Evolutionary conservation across 2,329 filamentous ascomycete species (phyloP), one percentile per base, ranked within the genome.

Genomic region (Macrophomina tecta): DNA sequence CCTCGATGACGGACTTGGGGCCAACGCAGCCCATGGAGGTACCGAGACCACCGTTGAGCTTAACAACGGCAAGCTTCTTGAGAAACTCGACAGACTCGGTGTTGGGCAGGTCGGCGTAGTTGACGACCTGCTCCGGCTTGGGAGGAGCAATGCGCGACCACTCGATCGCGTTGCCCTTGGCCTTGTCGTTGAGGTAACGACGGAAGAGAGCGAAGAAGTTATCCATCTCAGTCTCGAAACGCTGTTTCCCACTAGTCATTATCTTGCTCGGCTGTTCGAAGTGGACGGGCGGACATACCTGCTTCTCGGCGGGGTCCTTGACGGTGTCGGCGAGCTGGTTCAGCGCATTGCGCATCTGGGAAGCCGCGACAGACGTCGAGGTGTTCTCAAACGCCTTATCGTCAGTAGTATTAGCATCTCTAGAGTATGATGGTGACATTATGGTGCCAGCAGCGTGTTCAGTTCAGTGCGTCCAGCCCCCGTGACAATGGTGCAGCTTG

Each of bases 151-250:
- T 99, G 77, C 93, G 93, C 71, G 96, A 93, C 95, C 95, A 99
- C 81, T 97, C 92, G 73, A 93, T 94, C 78, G 89, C 89, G 80
- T 95, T 97, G 80, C 94, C 94, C 89, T 98, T 98, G 78, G 95
- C 94, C 87, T 97, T 97, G 85, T 98, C 95, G 80, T 97, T 97
- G 70, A 99, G 86, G 83, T 97, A 99, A 83, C 95, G 90, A 78
- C 95, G 91, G 90, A 99, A 99, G 69, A 99, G 91, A 69, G 93
- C 91, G 79, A 99, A 99, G 87, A 99, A 99, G 89, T 99, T 99
- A 88, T 99, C 95, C 94, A 97, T 98, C 84, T 99, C 94, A 4
- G 94, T 96, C 85, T 98, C 94, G 81, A 98, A 98, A 72, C 96
- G 89, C 92, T 53, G n/a, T 49, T 65, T 72, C 69, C 12, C 30